Evolutionary conservation across 75 land plant species (phyloP).

Genomic region (Adiantum capillusveneris): DNA sequence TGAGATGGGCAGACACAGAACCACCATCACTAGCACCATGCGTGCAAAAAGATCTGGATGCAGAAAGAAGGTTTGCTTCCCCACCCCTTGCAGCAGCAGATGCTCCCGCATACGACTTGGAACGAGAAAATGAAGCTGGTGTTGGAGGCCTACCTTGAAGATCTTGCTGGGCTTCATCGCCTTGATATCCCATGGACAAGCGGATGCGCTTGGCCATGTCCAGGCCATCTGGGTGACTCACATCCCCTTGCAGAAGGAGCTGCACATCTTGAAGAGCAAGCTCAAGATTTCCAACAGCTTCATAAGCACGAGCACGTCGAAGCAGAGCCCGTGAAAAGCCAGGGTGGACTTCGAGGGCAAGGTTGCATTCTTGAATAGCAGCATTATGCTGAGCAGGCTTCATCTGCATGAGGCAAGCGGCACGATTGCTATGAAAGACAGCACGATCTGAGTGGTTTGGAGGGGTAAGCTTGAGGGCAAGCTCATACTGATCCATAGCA

Average conservation of each 20-base stretch:
- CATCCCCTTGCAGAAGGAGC: slow-evolving; percentile 38
- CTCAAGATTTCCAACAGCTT: slow-evolving; percentile 49
- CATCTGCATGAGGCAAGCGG: slow-evolving; percentile 84
- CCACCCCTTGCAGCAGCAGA: slow-evolving; percentile 48
- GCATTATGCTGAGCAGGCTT: slow-evolving; percentile 56
- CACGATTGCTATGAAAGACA: slow-evolving; percentile 69
- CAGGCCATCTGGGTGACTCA: slow-evolving; percentile 51
- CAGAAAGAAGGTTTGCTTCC: slow-evolving; percentile 28
- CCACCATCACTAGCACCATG: no score
- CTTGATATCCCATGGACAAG: slow-evolving; percentile 33
- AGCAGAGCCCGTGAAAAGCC: slow-evolving; percentile 61
- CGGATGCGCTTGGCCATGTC: slow-evolving; percentile 54
- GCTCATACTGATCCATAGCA: slow-evolving; percentile 62
- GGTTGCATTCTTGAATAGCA: slow-evolving; percentile 58
- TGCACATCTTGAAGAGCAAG: slow-evolving; percentile 62
- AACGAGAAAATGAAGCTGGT: slow-evolving; percentile 5
- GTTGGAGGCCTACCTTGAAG: slow-evolving; percentile 48
- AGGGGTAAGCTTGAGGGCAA: slow-evolving; percentile 50
- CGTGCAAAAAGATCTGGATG: background rate
- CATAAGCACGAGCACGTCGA: slow-evolving; percentile 65
- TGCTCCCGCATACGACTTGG: slow-evolving; percentile 40
- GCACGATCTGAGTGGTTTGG: slow-evolving; percentile 64
- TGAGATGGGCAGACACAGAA: no score
- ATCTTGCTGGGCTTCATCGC: slow-evolving; percentile 39
- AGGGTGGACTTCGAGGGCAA: slow-evolving; percentile 70